Evolutionary conservation across 179 eudicot species (phyloP).

Genomic region (Kewa caespitosa): DNA sequence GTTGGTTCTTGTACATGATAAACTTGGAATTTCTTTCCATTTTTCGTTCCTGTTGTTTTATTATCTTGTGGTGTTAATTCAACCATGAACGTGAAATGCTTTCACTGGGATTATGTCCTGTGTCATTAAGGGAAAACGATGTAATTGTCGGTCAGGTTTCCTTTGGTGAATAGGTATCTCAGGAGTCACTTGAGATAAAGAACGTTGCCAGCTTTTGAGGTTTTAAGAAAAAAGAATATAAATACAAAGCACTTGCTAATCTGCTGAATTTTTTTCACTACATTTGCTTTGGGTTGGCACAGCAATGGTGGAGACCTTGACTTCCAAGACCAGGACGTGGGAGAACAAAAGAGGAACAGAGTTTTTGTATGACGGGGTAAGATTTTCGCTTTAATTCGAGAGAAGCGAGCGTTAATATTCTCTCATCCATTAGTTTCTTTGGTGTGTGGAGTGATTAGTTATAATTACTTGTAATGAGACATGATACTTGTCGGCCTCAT

Average conservation of each 20-base stretch:
- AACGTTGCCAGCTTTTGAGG: background rate
- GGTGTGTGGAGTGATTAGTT: background rate
- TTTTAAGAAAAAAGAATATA: background rate
- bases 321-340: slow-evolving; percentile 60
- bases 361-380: slow-evolving; percentile 75
- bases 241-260: background rate
- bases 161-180: background rate
- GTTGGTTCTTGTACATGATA: background rate
- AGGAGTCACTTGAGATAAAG: background rate
- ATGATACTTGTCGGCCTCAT: slow-evolving; percentile 4
- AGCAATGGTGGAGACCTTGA: slow-evolving; percentile 73
- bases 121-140: background rate
- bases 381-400: background rate
- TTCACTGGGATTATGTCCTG: background rate
- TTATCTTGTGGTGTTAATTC: background rate
- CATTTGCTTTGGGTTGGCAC: slow-evolving; percentile 20
- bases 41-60: background rate
- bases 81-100: background rate
- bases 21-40: background rate
- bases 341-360: slow-evolving; percentile 53
- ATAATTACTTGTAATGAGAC: background rate
- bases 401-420: background rate
- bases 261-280: slow-evolving; percentile 10
- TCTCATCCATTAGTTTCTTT: background rate
- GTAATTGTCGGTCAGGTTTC: background rate